Percentiles rank a stretch among this genome's conserved stretches.
phyloP scores from a whole-genome alignment of 208 protist species.

The Acanthamoeba divionensis region DNA sequence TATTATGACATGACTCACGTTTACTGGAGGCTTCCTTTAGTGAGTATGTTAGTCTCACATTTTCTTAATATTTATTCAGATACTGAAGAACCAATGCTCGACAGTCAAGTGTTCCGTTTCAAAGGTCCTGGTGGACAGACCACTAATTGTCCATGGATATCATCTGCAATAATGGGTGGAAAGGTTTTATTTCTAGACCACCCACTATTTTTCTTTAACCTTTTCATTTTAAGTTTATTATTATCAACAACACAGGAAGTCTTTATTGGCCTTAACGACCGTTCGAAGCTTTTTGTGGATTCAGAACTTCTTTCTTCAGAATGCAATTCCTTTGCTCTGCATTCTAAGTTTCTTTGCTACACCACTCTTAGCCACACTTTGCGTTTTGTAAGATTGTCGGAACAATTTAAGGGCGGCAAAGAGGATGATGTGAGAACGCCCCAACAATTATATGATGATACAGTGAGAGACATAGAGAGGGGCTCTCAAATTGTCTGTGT shows the following conservation, averaged over 20 bases:
- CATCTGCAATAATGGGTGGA: background rate
- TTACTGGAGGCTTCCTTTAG: no score
- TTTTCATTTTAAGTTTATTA: background rate
- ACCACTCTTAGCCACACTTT: conserved; percentile 65
- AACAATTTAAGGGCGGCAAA: background rate
- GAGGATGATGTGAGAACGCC: background rate
- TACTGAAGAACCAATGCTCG: background rate
- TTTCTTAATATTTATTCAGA: no score
- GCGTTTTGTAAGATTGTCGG: conserved; percentile 56
- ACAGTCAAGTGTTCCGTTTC: conserved; percentile 27
- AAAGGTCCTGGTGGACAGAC: conserved; percentile 4
- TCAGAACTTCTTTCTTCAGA: conserved; percentile 47
- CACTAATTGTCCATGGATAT: conserved; percentile 25
- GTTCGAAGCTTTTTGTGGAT: conserved; percentile 58
- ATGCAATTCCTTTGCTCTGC: conserved; percentile 68
- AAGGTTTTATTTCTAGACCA: background rate
- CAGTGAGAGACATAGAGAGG: conserved; percentile 65
- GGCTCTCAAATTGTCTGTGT: conserved; percentile 65
- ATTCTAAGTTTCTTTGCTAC: conserved; percentile 66
- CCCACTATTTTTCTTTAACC: background rate
- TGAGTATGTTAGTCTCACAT: no score
- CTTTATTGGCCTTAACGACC: conserved; percentile 62
- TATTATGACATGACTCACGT: no score
- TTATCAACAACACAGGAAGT: background rate
- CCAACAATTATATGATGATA: conserved; percentile 1